Evolutionary conservation across 768 basidiomycete species (phyloP), one percentile per base, ranked within the genome.

Genomic region (Tulasnella sp.): DNA sequence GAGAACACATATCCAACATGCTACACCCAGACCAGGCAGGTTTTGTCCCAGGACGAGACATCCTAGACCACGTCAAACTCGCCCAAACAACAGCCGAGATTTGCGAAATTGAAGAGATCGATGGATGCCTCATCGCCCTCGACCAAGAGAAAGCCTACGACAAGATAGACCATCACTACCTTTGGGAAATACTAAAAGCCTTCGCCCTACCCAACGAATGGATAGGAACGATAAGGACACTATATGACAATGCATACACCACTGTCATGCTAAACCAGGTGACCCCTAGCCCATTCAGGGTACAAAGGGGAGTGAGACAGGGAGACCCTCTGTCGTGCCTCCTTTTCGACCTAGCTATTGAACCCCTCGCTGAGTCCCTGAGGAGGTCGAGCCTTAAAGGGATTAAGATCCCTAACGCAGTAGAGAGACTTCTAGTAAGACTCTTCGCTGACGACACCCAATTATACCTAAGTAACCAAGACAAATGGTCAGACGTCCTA

Each of bases 401-500:
- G 16, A 46, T 81, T 1, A 73, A 74, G 22, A 80, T 81, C 22
- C 31, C 34, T n/a, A 79, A 31, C 16, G 24, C n/a, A 4, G 69
- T 28, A 22, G 34, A 74, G 42, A 81, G 79, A 75, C 14, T 80
- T 5, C 34, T 81, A n/a, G 34, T 22, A 2, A 69, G 58, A 16
- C 80, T 81, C 24, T 82, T 82, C 7, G 64, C 81, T 16, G 76
- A 40, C 12, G 75, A 83, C 81, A 58, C 82, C n/a, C 16, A 76
- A 11, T 18, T n/a, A 0, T 50, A 83, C 5, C 28, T 77, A 1
- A 31, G 14, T 0, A 82, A 75, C 1, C 58, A 81, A 5, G 31
- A 42, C 40, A 81, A 40, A 31, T 41, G 34, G 72, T 14, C 20
- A 0, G 60, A 7, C 8, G 5, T 28, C 11, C 2, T 1, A 1